Percentiles rank a stretch among this genome's conserved stretches.
Evolutionary conservation across 176 grass and related monocot genomes (phyloP).

Genomic region (Avena sativa): DNA sequence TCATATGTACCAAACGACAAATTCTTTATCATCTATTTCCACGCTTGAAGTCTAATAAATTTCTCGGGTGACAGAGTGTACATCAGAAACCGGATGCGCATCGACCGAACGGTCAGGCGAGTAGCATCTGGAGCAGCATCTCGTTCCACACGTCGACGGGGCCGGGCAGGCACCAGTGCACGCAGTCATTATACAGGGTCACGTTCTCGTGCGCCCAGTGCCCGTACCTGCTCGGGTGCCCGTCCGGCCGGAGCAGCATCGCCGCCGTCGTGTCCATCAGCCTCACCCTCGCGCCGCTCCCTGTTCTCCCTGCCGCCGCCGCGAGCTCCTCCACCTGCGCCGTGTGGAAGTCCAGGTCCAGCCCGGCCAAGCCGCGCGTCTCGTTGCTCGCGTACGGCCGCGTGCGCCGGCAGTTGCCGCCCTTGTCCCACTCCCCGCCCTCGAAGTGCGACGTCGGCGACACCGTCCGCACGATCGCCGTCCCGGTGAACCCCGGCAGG

Average conservation of each 20-base stretch:
- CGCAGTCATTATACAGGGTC: conserved; percentile 59
- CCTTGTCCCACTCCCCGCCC: conserved; percentile 74
- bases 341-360: conserved; percentile 50
- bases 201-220: conserved; percentile 53
- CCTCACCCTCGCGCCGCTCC: conserved; percentile 33
- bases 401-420: conserved; percentile 60
- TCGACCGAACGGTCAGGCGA: not conserved
- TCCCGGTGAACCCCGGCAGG: not conserved
- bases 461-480: conserved; percentile 56
- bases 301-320: not conserved
- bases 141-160: conserved; percentile 68
- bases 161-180: conserved; percentile 73
- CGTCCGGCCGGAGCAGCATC: conserved; percentile 61
- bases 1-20: not conserved
- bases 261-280: conserved; percentile 70
- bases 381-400: conserved; percentile 40
- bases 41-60: not conserved
- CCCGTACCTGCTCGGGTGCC: conserved; percentile 68
- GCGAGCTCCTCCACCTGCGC: conserved; percentile 64
- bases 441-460: conserved; percentile 78
- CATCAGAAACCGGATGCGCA: not conserved
- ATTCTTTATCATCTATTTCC: not conserved
- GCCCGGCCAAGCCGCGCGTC: conserved; percentile 22
- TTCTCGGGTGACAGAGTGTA: not conserved
- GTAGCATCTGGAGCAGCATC: conserved; percentile 55